Conservation (phyloP, 108 stramenopile genomes). For the Pelagomonas calceolata region DNA sequence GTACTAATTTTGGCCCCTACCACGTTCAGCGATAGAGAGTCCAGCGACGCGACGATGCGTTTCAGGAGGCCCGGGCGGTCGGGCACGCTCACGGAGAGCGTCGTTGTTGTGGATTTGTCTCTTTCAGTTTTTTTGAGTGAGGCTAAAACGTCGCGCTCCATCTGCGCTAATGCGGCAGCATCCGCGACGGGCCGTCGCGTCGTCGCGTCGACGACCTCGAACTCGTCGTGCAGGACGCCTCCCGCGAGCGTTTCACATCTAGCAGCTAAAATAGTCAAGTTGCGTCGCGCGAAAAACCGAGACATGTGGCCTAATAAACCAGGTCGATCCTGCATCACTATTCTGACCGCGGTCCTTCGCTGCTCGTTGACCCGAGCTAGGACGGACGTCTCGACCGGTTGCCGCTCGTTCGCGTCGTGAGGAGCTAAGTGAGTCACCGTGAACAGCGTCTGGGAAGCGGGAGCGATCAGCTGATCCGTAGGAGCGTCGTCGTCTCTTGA, state of each 20-base stretch:
- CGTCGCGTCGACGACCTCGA: background rate
- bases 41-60: background rate
- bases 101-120: background rate
- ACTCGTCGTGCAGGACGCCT: background rate
- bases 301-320: background rate
- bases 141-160: background rate
- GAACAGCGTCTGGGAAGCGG: too few relatives aligned
- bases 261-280: background rate
- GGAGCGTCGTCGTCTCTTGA: too few relatives aligned
- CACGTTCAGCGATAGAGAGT: background rate
- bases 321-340: background rate
- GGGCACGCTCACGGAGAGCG: background rate
- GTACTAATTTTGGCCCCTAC: background rate
- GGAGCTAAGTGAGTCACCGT: too few relatives aligned
- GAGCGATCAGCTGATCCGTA: too few relatives aligned
- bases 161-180: background rate
- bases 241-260: background rate
- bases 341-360: background rate
- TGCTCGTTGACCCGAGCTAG: background rate
- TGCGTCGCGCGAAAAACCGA: background rate
- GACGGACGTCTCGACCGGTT: background rate
- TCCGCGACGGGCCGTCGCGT: background rate
- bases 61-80: background rate
- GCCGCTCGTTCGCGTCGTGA: too few relatives aligned
- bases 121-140: background rate